Conservation (phyloP, 495 filamentous ascomycete species). For the Thermothielavioides terrestris region DNA sequence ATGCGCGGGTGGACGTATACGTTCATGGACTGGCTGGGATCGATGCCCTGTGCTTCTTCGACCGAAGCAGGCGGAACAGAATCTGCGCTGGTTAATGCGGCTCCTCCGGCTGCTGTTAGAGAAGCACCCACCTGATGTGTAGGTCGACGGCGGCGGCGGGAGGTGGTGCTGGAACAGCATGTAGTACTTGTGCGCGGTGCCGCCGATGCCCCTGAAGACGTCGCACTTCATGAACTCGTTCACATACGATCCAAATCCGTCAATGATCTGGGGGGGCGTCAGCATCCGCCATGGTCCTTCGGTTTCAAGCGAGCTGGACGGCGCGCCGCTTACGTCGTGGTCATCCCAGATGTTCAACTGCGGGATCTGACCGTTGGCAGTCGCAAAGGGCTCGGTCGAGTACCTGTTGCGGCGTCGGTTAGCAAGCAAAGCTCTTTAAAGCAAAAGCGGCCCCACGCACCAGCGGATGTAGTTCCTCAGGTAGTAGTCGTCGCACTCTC, state of each 20-base stretch:
- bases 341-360: conserved; percentile 96
- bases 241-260: conserved; percentile 88
- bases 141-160: conserved; percentile 71
- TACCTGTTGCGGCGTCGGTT: conserved; percentile 35
- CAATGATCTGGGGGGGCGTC: conserved; percentile 59
- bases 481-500: conserved; percentile 81
- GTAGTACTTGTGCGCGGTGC: conserved; percentile 82
- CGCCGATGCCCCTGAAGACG: conserved; percentile 83
- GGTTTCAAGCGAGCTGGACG: neutral
- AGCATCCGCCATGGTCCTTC: neutral
- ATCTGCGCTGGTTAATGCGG: conserved; percentile 9
- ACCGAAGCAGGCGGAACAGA: conserved; percentile 15
- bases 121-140: conserved; percentile 49
- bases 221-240: conserved; percentile 89
- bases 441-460: conserved; percentile 24
- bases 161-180: conserved; percentile 92
- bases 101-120: neutral
- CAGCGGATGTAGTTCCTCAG: conserved; percentile 81
- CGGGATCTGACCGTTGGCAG: conserved; percentile 77
- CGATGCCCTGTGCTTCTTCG: conserved; percentile 41
- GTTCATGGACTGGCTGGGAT: conserved; percentile 58
- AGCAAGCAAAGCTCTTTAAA: neutral
- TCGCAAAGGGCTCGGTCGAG: conserved; percentile 68
- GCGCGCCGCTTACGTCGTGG: conserved; percentile 49
- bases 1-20: conserved; percentile 56